These are phyloP conservation scores for Lolium rigidum DNA, from an alignment of 176 grass and related monocot genomes.

Conservation along the genomic window DNA sequence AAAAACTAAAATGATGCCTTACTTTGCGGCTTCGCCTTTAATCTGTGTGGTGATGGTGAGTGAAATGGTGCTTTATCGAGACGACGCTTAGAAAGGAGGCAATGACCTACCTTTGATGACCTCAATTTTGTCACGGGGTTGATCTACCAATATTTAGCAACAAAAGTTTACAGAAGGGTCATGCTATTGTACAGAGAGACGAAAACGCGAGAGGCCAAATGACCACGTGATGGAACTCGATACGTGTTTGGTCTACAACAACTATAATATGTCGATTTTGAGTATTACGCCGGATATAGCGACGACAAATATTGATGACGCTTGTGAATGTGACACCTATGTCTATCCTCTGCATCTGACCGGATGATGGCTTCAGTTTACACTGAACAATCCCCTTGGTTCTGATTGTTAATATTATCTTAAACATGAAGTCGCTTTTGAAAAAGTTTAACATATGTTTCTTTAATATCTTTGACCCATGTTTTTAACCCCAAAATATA, in stretches of 20 bases:
- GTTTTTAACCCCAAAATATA: too few relatives aligned
- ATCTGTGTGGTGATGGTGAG: too few relatives aligned
- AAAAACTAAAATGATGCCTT: too few relatives aligned
- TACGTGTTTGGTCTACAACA: neutral
- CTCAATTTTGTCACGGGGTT: neutral
- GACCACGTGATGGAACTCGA: neutral
- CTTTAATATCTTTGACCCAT: too few relatives aligned
- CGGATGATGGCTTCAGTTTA: neutral
- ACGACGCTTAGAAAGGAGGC: too few relatives aligned
- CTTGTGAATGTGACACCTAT: neutral
- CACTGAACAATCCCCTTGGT: neutral
- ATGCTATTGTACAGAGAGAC: neutral
- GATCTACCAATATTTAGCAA: neutral
- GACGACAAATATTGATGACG: neutral
- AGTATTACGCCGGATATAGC: neutral
- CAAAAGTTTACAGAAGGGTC: too few relatives aligned
- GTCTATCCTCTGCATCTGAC: neutral
- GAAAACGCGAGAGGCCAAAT: neutral
- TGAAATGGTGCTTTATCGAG: too few relatives aligned
- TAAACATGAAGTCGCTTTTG: neutral
- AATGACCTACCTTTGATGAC: neutral
- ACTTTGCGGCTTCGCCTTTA: too few relatives aligned
- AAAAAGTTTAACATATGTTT: neutral
- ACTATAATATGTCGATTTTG: neutral
- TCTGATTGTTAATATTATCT: neutral